Percentiles rank a stretch among this genome's conserved stretches.
Conservation (phyloP, 192 early-diverging fungal genomes). For the Podila verticillata region DNA sequence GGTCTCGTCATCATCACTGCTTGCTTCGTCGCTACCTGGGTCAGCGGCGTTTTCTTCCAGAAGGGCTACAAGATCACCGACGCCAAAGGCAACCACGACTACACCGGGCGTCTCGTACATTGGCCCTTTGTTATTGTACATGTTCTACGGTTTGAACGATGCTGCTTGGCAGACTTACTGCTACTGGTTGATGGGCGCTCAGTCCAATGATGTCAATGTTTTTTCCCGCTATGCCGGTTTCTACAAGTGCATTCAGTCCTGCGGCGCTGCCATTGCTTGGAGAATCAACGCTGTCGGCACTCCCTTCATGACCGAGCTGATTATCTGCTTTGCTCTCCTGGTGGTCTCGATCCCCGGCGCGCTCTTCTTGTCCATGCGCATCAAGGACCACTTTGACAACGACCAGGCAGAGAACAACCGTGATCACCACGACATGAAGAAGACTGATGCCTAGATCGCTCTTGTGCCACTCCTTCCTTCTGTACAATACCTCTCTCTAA, state of each 20-base stretch:
- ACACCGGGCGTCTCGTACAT: conserved; percentile 55
- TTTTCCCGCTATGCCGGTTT: conserved; percentile 80
- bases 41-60: conserved; percentile 65
- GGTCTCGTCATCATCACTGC: conserved; percentile 58
- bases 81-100: conserved; percentile 42
- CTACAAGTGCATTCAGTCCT: conserved; percentile 91
- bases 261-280: conserved; percentile 73
- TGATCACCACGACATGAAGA: not conserved
- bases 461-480: too few relatives aligned
- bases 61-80: conserved; percentile 47
- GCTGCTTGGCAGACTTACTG: conserved; percentile 76
- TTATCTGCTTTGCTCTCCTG: conserved; percentile 45
- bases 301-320: conserved; percentile 22
- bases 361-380: conserved; percentile 21
- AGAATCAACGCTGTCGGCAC: conserved; percentile 64
- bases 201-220: conserved; percentile 79
- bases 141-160: conserved; percentile 79
- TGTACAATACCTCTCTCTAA: too few relatives aligned
- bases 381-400: conserved; percentile 39
- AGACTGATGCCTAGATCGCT: not conserved
- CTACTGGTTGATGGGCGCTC: conserved; percentile 88
- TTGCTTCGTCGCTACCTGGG: conserved; percentile 67
- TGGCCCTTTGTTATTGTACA: conserved; percentile 72
- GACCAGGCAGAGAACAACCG: not conserved
- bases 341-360: conserved; percentile 33